A percentile compares a stretch with the other conserved stretches of the same genome.
Evolutionary conservation across 371 early-diverging fungal species (phyloP).

Genomic region (Mortierella sp.): DNA sequence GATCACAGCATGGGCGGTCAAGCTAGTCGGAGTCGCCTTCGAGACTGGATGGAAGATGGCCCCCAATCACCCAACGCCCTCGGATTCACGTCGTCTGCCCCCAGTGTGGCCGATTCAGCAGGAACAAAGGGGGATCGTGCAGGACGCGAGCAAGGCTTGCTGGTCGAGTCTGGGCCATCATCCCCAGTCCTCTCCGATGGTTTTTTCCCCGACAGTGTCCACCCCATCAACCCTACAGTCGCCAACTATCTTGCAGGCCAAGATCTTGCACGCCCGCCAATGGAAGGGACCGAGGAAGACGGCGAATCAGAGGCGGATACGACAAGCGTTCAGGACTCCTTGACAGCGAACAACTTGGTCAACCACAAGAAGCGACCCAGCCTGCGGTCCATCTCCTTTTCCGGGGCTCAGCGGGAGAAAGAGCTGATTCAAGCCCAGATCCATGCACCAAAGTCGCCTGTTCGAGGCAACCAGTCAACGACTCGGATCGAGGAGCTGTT

Average conservation of each 20-base stretch:
- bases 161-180: constrained; percentile 36
- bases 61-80: constrained; percentile 20
- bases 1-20: constrained; percentile 23
- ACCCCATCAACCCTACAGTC: constrained; percentile 32
- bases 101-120: constrained; percentile 31
- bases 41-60: constrained; percentile 54
- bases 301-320: constrained; percentile 41
- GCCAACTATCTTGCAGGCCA: constrained; percentile 55
- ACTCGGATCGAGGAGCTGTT: constrained; percentile 90
- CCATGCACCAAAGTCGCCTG: constrained; percentile 50
- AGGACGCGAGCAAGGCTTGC: constrained; percentile 24
- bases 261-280: constrained; percentile 34
- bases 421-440: constrained; percentile 44
- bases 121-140: constrained; percentile 38
- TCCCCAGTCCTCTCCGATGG: constrained; percentile 52
- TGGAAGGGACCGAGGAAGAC: constrained; percentile 37
- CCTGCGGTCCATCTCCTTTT: constrained; percentile 49
- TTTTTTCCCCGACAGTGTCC: constrained; percentile 38
- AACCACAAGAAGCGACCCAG: constrained; percentile 38
- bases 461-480: constrained; percentile 61
- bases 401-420: constrained; percentile 46
- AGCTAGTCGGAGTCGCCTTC: constrained; percentile 29
- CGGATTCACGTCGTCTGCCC: constrained; percentile 26
- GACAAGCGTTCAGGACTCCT: constrained; percentile 32
- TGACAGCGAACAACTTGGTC: constrained; percentile 40